Conservation (phyloP, 805 yeast species). For the Pichia thaimueangensis region DNA sequence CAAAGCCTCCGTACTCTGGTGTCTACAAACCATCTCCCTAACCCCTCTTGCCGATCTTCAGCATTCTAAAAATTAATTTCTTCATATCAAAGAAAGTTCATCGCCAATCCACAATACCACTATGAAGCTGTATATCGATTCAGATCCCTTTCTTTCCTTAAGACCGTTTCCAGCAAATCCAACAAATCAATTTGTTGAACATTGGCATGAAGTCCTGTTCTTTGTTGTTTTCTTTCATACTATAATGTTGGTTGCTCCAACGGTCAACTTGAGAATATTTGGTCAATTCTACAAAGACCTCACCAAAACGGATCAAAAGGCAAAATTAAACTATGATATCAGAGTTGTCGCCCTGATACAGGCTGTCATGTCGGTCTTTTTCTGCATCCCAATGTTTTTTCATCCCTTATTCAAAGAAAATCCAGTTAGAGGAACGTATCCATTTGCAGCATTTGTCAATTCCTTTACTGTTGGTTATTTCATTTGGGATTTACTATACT, state of each 20-base stretch:
- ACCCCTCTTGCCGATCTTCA: too few species aligned
- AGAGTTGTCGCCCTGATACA: slow-evolving; percentile 88
- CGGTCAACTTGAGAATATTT: slow-evolving; percentile 41
- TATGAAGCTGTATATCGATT: slow-evolving; percentile 21
- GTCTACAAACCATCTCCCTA: too few species aligned
- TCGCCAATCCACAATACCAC: too few species aligned
- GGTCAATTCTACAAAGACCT: slow-evolving; percentile 42
- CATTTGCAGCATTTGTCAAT: slow-evolving; percentile 68
- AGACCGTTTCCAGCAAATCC: slow-evolving; percentile 44
- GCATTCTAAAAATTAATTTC: too few species aligned
- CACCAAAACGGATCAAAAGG: slow-evolving; percentile 34
- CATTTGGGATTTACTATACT: slow-evolving; percentile 79
- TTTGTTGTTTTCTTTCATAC: slow-evolving; percentile 55
- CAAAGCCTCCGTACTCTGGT: too few species aligned
- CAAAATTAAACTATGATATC: slow-evolving; percentile 73
- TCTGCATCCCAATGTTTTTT: slow-evolving; percentile 59
- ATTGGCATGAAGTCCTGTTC: slow-evolving; percentile 68
- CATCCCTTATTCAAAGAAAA: slow-evolving; percentile 44
- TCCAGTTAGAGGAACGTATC: slow-evolving; percentile 61
- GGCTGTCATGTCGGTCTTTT: slow-evolving; percentile 54
- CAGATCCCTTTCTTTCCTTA: slow-evolving; percentile 39
- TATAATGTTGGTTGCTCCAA: slow-evolving; percentile 48
- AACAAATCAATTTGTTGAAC: slow-evolving; percentile 39
- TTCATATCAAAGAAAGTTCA: too few species aligned
- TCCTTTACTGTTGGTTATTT: slow-evolving; percentile 81